Evolutionary conservation across 2,329 filamentous ascomycete species (phyloP).

Genomic region (Epichloe uncinata): DNA sequence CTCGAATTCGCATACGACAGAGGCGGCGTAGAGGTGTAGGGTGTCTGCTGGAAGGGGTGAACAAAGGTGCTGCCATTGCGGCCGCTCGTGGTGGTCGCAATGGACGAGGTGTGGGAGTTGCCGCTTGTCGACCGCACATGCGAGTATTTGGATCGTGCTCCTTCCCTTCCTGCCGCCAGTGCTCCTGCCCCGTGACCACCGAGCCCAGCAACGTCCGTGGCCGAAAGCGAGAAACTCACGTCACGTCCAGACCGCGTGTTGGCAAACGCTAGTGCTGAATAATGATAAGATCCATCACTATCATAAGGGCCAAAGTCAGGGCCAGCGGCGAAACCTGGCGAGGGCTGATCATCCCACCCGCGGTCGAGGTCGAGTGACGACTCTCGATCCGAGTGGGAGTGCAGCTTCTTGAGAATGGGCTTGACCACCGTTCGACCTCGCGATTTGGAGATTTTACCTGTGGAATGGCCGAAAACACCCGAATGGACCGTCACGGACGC

Average conservation of each 20-base stretch:
- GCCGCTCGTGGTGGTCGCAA: slow-evolving; percentile 39
- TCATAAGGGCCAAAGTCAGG: slow-evolving; percentile 15
- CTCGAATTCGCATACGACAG: slow-evolving; percentile 44
- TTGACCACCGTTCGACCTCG: slow-evolving; percentile 38
- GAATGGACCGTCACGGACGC: slow-evolving; percentile 18
- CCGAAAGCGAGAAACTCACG: slow-evolving; percentile 32
- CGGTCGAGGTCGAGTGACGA: slow-evolving; percentile 47
- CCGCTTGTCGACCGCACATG: slow-evolving; percentile 47
- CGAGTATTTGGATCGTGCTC: slow-evolving; percentile 25
- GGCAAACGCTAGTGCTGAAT: slow-evolving; percentile 2
- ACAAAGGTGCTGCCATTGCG: slow-evolving; percentile 38
- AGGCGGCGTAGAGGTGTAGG: slow-evolving; percentile 46
- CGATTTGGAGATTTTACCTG: slow-evolving; percentile 28
- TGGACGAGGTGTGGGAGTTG: slow-evolving; percentile 38
- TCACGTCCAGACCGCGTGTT: slow-evolving; percentile 18
- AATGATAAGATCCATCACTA: slow-evolving; percentile 13
- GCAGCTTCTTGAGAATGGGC: slow-evolving; percentile 48
- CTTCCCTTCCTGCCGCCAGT: slow-evolving; percentile 3
- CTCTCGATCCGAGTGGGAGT: slow-evolving; percentile 40
- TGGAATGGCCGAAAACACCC: slow-evolving; percentile 5
- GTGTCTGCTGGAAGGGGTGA: slow-evolving; percentile 52
- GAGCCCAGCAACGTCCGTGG: slow-evolving; percentile 18
- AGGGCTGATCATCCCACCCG: slow-evolving; percentile 40
- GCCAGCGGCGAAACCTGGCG: slow-evolving; percentile 5
- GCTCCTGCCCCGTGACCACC: background rate